A percentile compares a stretch with the other conserved stretches of the same genome.
phyloP scores from a whole-genome alignment of 768 basidiomycete genomes.

The Boletus rubroflammeus region DNA sequence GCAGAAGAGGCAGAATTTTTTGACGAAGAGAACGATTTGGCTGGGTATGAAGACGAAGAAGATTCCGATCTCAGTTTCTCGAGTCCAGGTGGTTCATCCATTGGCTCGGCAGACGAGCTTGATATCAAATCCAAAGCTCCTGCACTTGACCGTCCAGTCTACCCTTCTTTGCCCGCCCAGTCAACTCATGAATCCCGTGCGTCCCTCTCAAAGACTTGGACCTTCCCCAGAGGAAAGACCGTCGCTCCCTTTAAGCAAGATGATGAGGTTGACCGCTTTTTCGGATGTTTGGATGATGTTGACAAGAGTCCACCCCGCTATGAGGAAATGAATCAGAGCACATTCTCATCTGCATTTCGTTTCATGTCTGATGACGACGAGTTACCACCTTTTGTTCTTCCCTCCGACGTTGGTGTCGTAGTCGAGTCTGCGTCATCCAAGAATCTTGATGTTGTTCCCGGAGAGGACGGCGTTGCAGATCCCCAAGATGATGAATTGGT shows the following conservation, averaged over 20 bases:
- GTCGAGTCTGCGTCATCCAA: constrained; percentile 28
- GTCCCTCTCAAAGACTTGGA: constrained; percentile 67
- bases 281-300: constrained; percentile 60
- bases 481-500: constrained; percentile 48
- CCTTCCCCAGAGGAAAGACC: constrained; percentile 47
- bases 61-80: constrained; percentile 50
- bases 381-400: constrained; percentile 47
- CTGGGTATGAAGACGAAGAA: constrained; percentile 68
- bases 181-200: constrained; percentile 30
- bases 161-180: constrained; percentile 13
- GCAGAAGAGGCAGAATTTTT: constrained; percentile 48
- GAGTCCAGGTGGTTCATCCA: constrained; percentile 47
- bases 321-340: constrained; percentile 52
- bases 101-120: constrained; percentile 51
- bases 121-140: constrained; percentile 6
- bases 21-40: constrained; percentile 53
- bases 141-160: constrained; percentile 1
- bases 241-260: constrained; percentile 19
- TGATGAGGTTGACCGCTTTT: constrained; percentile 72
- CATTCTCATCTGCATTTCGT: constrained; percentile 55
- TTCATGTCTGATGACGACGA: constrained; percentile 46
- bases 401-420: constrained; percentile 43
- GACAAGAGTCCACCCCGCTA: constrained; percentile 47
- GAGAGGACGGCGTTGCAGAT: constrained; percentile 36
- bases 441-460: constrained; percentile 39